A percentile compares a stretch with the other conserved stretches of the same genome.
Evolutionary conservation across 805 yeast genomes (phyloP).

Genomic region (Candida xiaguanensis): DNA sequence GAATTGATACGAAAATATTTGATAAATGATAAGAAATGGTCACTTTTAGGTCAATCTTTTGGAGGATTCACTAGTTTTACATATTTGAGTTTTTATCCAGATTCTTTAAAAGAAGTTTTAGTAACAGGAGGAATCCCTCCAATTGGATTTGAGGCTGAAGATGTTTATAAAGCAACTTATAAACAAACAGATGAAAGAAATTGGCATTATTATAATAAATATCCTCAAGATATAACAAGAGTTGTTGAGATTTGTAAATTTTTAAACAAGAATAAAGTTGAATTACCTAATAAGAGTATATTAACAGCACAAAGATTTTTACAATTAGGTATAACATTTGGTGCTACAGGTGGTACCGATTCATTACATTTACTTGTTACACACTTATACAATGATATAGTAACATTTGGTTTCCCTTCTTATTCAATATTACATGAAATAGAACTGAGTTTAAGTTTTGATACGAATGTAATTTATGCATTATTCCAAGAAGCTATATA

Average conservation of each 20-base stretch:
- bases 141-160: slow-evolving; percentile 38
- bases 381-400: slow-evolving; percentile 38
- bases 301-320: slow-evolving; percentile 51
- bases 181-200: slow-evolving; percentile 46
- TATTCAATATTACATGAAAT: slow-evolving; percentile 31
- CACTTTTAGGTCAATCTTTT: slow-evolving; percentile 52
- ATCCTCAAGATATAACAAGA: slow-evolving; percentile 41
- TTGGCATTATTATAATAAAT: slow-evolving; percentile 43
- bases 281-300: slow-evolving; percentile 49
- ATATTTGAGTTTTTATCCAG: slow-evolving; percentile 45
- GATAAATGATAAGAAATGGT: slow-evolving; percentile 41
- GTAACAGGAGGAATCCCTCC: slow-evolving; percentile 63
- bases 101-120: slow-evolving; percentile 39
- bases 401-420: slow-evolving; percentile 30
- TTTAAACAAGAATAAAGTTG: slow-evolving; percentile 24
- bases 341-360: slow-evolving; percentile 50
- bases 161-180: slow-evolving; percentile 48
- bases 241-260: slow-evolving; percentile 37
- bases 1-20: slow-evolving; percentile 42
- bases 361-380: slow-evolving; percentile 42
- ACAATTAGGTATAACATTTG: slow-evolving; percentile 49
- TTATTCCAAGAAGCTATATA: slow-evolving; percentile 59
- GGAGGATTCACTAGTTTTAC: slow-evolving; percentile 54
- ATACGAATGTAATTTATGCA: slow-evolving; percentile 52
- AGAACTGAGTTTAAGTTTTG: slow-evolving; percentile 39